Conservation (phyloP, 2,329 filamentous ascomycete genomes). For the Stromatinia cepivora region DNA sequence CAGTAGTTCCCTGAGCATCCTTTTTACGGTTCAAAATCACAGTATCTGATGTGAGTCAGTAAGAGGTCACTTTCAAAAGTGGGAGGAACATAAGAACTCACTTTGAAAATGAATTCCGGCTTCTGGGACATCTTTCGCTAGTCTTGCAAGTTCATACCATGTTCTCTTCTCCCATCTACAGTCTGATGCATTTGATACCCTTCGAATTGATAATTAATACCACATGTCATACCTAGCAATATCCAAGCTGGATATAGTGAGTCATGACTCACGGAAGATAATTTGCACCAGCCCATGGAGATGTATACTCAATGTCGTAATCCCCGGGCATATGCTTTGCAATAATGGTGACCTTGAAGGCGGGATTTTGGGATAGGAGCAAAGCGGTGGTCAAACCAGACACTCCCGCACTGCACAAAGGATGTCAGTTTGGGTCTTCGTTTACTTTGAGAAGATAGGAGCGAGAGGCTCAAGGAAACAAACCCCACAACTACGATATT, state of each 20-base stretch:
- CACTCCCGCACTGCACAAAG: conserved; percentile 57
- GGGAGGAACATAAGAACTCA: conserved; percentile 36
- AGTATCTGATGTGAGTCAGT: conserved; percentile 43
- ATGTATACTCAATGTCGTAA: conserved; percentile 87
- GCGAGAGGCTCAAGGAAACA: conserved; percentile 23
- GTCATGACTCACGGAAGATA: conserved; percentile 63
- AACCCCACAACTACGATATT: conserved; percentile 45
- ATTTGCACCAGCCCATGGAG: conserved; percentile 86
- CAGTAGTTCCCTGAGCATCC: conserved; percentile 30
- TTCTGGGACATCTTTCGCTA: conserved; percentile 67
- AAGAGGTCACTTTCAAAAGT: not conserved
- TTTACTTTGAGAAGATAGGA: conserved; percentile 12
- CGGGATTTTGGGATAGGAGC: conserved; percentile 55
- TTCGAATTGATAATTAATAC: conserved; percentile 38
- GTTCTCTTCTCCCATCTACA: conserved; percentile 63
- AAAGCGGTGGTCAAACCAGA: conserved; percentile 66
- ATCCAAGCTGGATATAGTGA: not conserved
- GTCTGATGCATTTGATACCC: conserved; percentile 28
- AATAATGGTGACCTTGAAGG: conserved; percentile 65
- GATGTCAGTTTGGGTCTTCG: conserved; percentile 11
- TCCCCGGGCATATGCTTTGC: conserved; percentile 93
- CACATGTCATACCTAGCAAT: conserved; percentile 4
- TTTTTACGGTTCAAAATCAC: conserved; percentile 50
- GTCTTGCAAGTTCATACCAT: conserved; percentile 61
- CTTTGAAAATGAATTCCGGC: conserved; percentile 80